phyloP scores from a whole-genome alignment of 805 yeast genomes.

The Wickerhamomyces queroliae region DNA sequence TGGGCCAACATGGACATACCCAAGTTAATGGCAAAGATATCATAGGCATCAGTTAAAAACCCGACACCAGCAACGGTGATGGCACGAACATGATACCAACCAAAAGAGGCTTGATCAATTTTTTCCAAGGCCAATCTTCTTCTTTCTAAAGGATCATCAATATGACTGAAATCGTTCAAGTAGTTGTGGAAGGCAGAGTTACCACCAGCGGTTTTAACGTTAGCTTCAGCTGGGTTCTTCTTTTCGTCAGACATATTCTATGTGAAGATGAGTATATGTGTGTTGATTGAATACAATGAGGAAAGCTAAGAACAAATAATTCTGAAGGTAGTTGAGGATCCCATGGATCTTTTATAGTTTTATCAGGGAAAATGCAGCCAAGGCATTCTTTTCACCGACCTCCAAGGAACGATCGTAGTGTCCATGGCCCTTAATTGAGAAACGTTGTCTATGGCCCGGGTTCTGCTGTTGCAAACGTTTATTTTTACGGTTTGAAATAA shows the following conservation, averaged over 20 bases:
- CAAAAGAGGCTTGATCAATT: conserved; percentile 72
- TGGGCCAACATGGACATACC: conserved; percentile 74
- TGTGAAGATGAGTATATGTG: background rate
- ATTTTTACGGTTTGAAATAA: no score
- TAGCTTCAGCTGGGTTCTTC: conserved; percentile 14
- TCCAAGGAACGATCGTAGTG: no score
- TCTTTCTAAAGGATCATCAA: conserved; percentile 82
- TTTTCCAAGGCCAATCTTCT: conserved; percentile 81
- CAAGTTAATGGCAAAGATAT: conserved; percentile 84
- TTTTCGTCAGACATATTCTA: conserved; percentile 11
- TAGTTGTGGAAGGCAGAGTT: conserved; percentile 81
- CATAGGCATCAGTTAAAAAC: conserved; percentile 89
- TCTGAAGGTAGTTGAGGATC: background rate
- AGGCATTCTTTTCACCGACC: no score
- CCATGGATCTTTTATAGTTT: background rate
- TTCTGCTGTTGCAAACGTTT: no score
- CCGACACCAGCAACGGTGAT: conserved; percentile 90
- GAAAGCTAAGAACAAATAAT: no score
- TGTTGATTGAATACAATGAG: background rate
- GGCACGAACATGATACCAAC: conserved; percentile 81
- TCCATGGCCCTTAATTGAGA: no score
- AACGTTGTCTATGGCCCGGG: no score
- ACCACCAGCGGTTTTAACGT: conserved; percentile 7
- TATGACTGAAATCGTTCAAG: conserved; percentile 72
- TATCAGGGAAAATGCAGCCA: background rate